Evolutionary conservation across 2,329 filamentous ascomycete genomes (phyloP).

Genomic region (Rugonectria rugulosa): DNA sequence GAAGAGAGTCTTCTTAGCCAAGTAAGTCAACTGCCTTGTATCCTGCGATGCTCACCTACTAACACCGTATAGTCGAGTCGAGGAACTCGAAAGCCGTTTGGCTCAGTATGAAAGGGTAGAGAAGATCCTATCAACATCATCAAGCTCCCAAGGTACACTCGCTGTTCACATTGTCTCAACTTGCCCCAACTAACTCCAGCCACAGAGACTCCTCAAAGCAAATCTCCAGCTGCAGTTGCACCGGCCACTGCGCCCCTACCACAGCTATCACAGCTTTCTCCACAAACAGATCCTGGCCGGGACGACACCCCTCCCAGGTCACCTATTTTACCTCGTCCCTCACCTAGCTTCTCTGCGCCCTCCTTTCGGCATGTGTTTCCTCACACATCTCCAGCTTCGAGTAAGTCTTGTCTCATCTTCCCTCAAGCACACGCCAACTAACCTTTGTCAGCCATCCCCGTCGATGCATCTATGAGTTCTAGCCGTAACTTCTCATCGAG

Average conservation of each 20-base stretch:
- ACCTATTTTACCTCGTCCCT: conserved; percentile 33
- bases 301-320: conserved; percentile 29
- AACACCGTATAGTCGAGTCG: conserved; percentile 29
- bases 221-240: conserved; percentile 10
- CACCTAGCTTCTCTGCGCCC: conserved; percentile 36
- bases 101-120: conserved; percentile 36
- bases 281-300: conserved; percentile 25
- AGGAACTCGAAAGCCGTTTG: conserved; percentile 37
- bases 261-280: conserved; percentile 28
- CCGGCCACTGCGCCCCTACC: conserved; percentile 20
- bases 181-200: conserved; percentile 9
- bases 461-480: conserved; percentile 35
- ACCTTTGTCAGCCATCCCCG: conserved; percentile 29
- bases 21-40: conserved; percentile 20
- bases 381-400: conserved; percentile 34
- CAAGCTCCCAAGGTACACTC: conserved; percentile 24
- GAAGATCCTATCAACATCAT: conserved; percentile 20
- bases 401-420: conserved; percentile 12
- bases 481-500: conserved; percentile 37
- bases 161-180: background rate
- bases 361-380: conserved; percentile 11
- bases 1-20: conserved; percentile 39
- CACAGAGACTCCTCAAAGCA: conserved; percentile 13
- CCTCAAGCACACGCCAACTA: fast-evolving
- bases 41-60: background rate